phyloP scores from a whole-genome alignment of 2,329 filamentous ascomycete genomes.

The Xylariaceae sp. region DNA sequence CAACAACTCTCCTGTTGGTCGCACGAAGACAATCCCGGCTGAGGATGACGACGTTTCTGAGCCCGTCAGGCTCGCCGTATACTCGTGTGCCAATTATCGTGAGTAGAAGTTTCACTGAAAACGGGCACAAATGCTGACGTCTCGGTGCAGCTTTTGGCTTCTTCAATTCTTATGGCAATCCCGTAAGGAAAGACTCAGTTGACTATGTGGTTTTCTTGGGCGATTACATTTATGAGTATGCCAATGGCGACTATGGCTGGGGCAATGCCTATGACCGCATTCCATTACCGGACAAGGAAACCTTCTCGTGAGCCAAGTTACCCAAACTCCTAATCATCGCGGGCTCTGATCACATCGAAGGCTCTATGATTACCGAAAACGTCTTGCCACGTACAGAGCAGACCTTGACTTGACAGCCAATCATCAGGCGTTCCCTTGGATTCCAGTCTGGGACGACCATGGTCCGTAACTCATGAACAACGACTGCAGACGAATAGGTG shows the following conservation, averaged over 20 bases:
- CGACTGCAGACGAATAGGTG: conserved; percentile 10
- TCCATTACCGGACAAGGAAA: conserved; percentile 47
- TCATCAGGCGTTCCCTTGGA: conserved; percentile 57
- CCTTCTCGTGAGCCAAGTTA: conserved; percentile 34
- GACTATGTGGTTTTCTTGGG: conserved; percentile 59
- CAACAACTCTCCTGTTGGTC: conserved; percentile 57
- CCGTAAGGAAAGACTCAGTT: conserved; percentile 53
- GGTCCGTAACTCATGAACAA: conserved; percentile 21
- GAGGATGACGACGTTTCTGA: conserved; percentile 51
- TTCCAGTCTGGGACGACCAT: conserved; percentile 62
- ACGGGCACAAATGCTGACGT: conserved; percentile 1
- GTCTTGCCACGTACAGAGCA: conserved; percentile 55
- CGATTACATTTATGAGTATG: conserved; percentile 43
- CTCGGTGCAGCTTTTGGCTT: conserved; percentile 42
- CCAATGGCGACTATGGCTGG: conserved; percentile 42
- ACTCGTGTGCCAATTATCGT: conserved; percentile 68
- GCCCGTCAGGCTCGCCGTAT: conserved; percentile 60
- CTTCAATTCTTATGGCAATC: conserved; percentile 58
- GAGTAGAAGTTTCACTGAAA: conserved; percentile 16
- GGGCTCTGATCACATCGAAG: conserved; percentile 20
- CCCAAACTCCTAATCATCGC: conserved; percentile 26
- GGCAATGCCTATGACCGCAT: conserved; percentile 48
- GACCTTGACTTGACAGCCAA: conserved; percentile 54
- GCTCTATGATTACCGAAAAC: conserved; percentile 56
- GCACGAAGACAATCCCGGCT: conserved; percentile 65